Evolutionary conservation across 192 early-diverging fungal genomes (phyloP).

Genomic region (Coemansia sp.): DNA sequence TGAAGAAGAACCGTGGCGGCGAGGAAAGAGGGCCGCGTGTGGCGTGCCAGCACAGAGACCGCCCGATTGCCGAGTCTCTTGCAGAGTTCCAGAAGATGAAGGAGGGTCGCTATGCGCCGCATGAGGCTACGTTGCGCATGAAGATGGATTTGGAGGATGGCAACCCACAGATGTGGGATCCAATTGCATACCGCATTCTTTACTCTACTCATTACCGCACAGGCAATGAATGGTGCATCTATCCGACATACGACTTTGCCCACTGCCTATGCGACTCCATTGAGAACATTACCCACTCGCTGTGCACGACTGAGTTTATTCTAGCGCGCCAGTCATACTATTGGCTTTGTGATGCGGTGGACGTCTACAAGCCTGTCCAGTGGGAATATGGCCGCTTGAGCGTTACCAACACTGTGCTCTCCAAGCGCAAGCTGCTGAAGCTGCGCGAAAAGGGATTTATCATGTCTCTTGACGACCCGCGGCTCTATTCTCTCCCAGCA

Average conservation of each 20-base stretch:
- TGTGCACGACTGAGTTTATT: slow-evolving; percentile 97
- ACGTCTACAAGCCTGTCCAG: slow-evolving; percentile 99
- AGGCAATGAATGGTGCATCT: slow-evolving; percentile 94
- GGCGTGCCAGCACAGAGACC: slow-evolving; percentile 88
- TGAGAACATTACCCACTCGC: slow-evolving; percentile 99
- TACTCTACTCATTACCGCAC: slow-evolving; percentile 93
- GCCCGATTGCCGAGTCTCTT: slow-evolving; percentile 91
- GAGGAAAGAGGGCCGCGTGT: slow-evolving; percentile 80
- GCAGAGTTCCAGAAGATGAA: slow-evolving; percentile 98
- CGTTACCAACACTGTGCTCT: slow-evolving; percentile 92
- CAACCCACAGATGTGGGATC: slow-evolving; percentile 99
- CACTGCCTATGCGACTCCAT: slow-evolving; percentile 99
- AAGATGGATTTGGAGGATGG: slow-evolving; percentile 99
- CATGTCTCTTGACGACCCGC: slow-evolving; percentile 93
- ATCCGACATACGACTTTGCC: slow-evolving; percentile 99
- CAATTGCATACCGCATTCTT: slow-evolving; percentile 95
- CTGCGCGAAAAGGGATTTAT: slow-evolving; percentile 82
- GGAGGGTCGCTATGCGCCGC: slow-evolving; percentile 92
- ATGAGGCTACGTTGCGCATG: slow-evolving; percentile 94
- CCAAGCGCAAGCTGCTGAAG: slow-evolving; percentile 96
- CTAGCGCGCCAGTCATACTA: slow-evolving; percentile 96
- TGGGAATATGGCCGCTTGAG: slow-evolving; percentile 98
- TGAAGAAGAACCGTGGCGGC: slow-evolving; percentile 90
- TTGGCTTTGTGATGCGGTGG: slow-evolving; percentile 98
- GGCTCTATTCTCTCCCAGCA: slow-evolving; percentile 93